Conservation (phyloP, 768 basidiomycete species). For the Punctularia strigosozonata region DNA sequence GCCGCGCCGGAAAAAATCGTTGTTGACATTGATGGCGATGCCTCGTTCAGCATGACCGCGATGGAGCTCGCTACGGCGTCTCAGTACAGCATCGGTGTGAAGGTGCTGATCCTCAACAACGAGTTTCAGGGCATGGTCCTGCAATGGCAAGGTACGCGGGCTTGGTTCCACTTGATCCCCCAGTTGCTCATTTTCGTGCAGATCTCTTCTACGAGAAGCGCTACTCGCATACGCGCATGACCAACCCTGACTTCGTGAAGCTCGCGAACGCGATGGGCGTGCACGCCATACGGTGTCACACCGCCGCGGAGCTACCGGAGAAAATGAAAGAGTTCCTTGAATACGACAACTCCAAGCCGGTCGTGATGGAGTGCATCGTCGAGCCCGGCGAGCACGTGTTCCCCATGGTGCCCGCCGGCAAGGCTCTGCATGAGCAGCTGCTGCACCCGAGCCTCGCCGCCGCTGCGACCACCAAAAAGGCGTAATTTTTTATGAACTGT, state of each 20-base stretch:
- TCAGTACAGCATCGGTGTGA: constrained; percentile 88
- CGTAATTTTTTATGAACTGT: neutral
- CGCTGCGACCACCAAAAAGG: neutral
- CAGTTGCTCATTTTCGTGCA: too few species aligned
- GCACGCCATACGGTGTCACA: constrained; percentile 73
- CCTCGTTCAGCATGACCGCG: constrained; percentile 98
- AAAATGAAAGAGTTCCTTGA: constrained; percentile 99
- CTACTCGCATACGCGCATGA: constrained; percentile 96
- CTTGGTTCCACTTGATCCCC: too few species aligned
- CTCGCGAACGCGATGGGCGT: constrained; percentile 88
- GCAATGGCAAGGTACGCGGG: constrained; percentile 85
- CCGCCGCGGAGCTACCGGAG: constrained; percentile 64
- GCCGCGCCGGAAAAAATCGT: constrained; percentile 90
- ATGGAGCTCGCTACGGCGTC: constrained; percentile 97
- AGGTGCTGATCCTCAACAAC: constrained; percentile 88
- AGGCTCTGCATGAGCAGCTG: constrained; percentile 87
- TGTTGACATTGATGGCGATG: constrained; percentile 95
- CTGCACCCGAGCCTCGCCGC: constrained; percentile 48
- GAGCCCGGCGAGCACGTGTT: constrained; percentile 80
- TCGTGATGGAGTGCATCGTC: constrained; percentile 86
- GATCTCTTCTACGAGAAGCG: constrained; percentile 95
- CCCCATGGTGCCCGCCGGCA: constrained; percentile 91
- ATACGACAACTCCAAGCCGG: constrained; percentile 77
- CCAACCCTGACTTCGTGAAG: constrained; percentile 88
- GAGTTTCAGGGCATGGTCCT: constrained; percentile 99